Percentiles rank a stretch among this genome's conserved stretches.
These are phyloP conservation scores for Phytopythium delawarense DNA, from an alignment of 352 stramenopile species.

Conservation along the genomic window DNA sequence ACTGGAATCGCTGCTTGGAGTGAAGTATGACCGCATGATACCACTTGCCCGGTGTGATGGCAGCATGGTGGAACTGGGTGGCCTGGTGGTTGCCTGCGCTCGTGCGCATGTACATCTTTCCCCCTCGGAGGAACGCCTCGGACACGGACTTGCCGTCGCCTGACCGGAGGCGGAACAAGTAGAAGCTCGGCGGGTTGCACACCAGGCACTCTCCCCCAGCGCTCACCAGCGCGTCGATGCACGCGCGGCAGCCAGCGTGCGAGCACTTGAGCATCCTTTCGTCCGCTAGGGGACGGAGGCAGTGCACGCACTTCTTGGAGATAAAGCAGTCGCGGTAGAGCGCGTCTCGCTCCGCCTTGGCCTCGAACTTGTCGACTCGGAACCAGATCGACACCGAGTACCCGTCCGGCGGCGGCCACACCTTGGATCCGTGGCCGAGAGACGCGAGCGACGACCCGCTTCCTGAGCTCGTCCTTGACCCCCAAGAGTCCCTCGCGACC, in stretches of 20 bases:
- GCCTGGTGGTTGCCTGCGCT: conserved; percentile 32
- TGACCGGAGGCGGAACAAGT: conserved; percentile 66
- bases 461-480: conserved; percentile 4
- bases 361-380: conserved; percentile 48
- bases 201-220: conserved; percentile 60
- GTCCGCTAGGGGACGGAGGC: conserved; percentile 34
- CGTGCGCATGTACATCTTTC: conserved; percentile 65
- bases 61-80: conserved; percentile 52
- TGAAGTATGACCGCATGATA: conserved; percentile 58
- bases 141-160: conserved; percentile 63
- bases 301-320: conserved; percentile 57
- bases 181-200: conserved; percentile 73
- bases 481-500: conserved; percentile 20
- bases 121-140: conserved; percentile 60
- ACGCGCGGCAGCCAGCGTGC: conserved; percentile 50
- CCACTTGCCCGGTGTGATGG: conserved; percentile 38
- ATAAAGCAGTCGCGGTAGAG: conserved; percentile 58
- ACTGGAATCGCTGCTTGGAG: conserved; percentile 64
- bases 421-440: conserved; percentile 35
- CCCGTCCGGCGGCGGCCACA: conserved; percentile 59
- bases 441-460: conserved; percentile 22
- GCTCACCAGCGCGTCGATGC: conserved; percentile 47
- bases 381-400: conserved; percentile 69
- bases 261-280: conserved; percentile 67
- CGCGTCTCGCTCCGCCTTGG: conserved; percentile 58